Percentiles rank a stretch among this genome's conserved stretches.
Conservation (phyloP, 805 yeast genomes). For the Candida vartiovaarae region DNA sequence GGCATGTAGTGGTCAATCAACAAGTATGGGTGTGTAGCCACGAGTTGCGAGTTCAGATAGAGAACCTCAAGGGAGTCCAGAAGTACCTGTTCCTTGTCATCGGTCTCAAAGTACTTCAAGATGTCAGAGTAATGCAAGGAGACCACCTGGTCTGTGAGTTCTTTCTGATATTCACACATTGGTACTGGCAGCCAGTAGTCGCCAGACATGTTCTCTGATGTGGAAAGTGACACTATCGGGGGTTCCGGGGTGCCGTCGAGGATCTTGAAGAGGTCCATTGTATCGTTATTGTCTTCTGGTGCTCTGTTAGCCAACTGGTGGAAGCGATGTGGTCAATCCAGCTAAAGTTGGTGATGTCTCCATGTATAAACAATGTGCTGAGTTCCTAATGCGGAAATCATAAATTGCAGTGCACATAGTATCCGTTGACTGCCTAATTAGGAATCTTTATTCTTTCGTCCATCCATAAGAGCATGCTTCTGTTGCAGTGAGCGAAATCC, state of each 20-base stretch:
- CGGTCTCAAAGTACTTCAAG: constrained; percentile 69
- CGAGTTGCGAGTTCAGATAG: constrained; percentile 67
- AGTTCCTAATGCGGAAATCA: too few species aligned
- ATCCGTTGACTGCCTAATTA: too few species aligned
- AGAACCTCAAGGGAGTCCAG: constrained; percentile 73
- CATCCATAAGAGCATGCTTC: too few species aligned
- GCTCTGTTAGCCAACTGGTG: neutral
- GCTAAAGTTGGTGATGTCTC: too few species aligned
- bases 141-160: constrained; percentile 84
- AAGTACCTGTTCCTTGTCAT: constrained; percentile 46
- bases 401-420: too few species aligned
- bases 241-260: constrained; percentile 85
- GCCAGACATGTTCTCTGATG: constrained; percentile 29
- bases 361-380: too few species aligned
- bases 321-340: too few species aligned
- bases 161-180: constrained; percentile 79
- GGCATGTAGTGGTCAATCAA: constrained; percentile 84
- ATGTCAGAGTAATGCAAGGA: constrained; percentile 89
- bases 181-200: constrained; percentile 80
- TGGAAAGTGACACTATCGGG: constrained; percentile 42
- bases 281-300: neutral
- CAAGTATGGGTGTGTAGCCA: constrained; percentile 84
- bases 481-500: too few species aligned
- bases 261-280: constrained; percentile 65
- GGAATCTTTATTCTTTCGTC: too few species aligned